phyloP scores from a whole-genome alignment of 441 rosid genomes.

The Hura crepitans region DNA sequence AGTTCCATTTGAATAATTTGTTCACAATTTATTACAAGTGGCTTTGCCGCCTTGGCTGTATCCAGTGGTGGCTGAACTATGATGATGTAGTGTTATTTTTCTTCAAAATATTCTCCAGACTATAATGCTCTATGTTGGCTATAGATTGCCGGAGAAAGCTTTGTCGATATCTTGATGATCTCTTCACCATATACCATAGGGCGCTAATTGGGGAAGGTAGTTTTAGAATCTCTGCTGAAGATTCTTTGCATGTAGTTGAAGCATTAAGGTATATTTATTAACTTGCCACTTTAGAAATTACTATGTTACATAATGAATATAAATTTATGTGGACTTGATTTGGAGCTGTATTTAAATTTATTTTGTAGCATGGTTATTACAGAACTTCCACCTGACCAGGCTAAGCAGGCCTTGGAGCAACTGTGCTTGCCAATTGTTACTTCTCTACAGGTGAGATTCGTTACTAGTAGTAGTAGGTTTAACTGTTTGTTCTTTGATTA shows the following conservation, averaged over 20 bases:
- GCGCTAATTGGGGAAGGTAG: constrained; percentile 81
- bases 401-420: constrained; percentile 80
- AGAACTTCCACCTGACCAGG: constrained; percentile 86
- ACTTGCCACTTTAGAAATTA: constrained; percentile 16
- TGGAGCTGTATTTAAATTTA: constrained; percentile 22
- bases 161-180: constrained; percentile 70
- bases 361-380: constrained; percentile 87
- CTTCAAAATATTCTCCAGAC: constrained; percentile 1
- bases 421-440: constrained; percentile 78
- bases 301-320: constrained; percentile 17
- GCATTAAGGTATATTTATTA: constrained; percentile 66
- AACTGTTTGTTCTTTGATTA: constrained; percentile 24
- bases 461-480: constrained; percentile 14
- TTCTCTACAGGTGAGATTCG: constrained; percentile 69
- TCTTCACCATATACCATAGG: constrained; percentile 70
- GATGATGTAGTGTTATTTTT: not conserved
- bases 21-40: not conserved
- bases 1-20: not conserved
- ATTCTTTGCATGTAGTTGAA: constrained; percentile 87
- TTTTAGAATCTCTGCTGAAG: constrained; percentile 88
- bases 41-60: not conserved
- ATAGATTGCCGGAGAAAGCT: constrained; percentile 91
- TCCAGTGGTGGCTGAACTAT: not conserved
- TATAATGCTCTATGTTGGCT: constrained; percentile 24
- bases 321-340: constrained; percentile 22